phyloP scores from a whole-genome alignment of 345 rosid species.

The Anastatica hierochuntica region DNA sequence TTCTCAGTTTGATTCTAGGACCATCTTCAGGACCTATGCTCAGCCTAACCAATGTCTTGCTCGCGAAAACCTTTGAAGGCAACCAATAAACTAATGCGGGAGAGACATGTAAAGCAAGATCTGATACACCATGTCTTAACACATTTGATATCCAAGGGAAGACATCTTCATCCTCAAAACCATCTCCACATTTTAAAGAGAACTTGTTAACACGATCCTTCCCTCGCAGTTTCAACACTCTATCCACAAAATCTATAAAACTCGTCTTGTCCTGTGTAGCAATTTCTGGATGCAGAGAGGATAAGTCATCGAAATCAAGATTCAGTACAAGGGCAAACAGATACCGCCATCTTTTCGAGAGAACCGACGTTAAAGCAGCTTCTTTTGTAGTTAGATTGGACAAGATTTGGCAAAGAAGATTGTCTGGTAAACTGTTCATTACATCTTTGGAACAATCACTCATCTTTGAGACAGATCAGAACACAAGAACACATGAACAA shows the following conservation, averaged over 20 bases:
- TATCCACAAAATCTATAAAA: slow-evolving; percentile 24
- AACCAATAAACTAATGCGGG: slow-evolving; percentile 21
- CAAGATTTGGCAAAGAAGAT: slow-evolving; percentile 24
- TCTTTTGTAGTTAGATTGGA: slow-evolving; percentile 17
- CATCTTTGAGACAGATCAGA: slow-evolving; percentile 6
- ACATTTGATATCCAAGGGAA: slow-evolving; percentile 22
- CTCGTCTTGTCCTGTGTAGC: background rate
- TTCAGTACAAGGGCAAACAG: slow-evolving; percentile 15
- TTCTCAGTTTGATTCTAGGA: slow-evolving; percentile 12
- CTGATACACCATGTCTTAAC: slow-evolving; percentile 19
- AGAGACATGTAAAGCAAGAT: slow-evolving; percentile 15
- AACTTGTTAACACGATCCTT: slow-evolving; percentile 14
- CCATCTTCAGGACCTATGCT: slow-evolving; percentile 13
- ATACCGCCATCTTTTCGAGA: slow-evolving; percentile 19
- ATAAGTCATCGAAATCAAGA: slow-evolving; percentile 8
- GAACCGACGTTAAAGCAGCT: slow-evolving; percentile 23
- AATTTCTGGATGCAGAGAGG: background rate
- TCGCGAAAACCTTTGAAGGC: slow-evolving; percentile 14
- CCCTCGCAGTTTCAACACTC: slow-evolving; percentile 14
- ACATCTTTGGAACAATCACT: slow-evolving; percentile 4
- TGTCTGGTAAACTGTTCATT: slow-evolving; percentile 16
- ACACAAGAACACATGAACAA: background rate
- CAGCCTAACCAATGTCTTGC: slow-evolving; percentile 18
- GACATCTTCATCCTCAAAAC: slow-evolving; percentile 17
- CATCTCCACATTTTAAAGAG: slow-evolving; percentile 24